Evolutionary conservation across 192 early-diverging fungal species (phyloP), one percentile per base, ranked within the genome.

Genomic region (Ambispora gerdemannii): DNA sequence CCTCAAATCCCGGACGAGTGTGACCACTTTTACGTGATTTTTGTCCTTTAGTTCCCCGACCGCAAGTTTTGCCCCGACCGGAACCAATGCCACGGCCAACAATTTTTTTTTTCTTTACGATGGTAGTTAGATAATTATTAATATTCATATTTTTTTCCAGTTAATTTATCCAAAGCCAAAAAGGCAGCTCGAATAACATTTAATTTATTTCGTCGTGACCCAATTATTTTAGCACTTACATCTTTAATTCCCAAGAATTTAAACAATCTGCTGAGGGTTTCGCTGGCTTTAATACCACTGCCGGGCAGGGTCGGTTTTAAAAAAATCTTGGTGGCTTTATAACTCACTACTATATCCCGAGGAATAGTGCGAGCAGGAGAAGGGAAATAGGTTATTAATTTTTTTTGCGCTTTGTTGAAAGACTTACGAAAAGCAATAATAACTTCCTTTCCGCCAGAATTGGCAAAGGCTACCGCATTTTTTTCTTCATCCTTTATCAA

Each of bases 161-260:
- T 63, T 63, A 43, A 43, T 63, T 63, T 63, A 63, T 63, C 61
- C 61, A 63, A 36, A 35, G 61, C 61, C 32, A 63, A 20, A 63
- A 63, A 63, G 3, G 61, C 61, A 0, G 61, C 61, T 24, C 32
- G 61, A 31, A 63, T 43, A 43, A 63, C 61, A 63, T 63, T 63
- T 1, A 43, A n/a, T 43, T 63, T 63, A 43, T 63, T 63, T 33
- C 35, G n/a, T n/a, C n/a, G 61, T 0, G 61, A 63, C 19, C 30
- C 61, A 63, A 63, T 63, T 63, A 63, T 63, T 63, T 63, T 63
- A 15, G 34, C 34, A 36, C 61, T 63, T 4, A 63, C 7, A 63
- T 63, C 61, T 63, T 63, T 63, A 63, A 63, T 63, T 63, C 25
- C 61, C 20, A 63, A 3, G 1, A 15, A 63, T 36, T 63, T 63